Evolutionary conservation across 2,329 filamentous ascomycete species (phyloP).

Genomic region (Colletotrichum abscissum): DNA sequence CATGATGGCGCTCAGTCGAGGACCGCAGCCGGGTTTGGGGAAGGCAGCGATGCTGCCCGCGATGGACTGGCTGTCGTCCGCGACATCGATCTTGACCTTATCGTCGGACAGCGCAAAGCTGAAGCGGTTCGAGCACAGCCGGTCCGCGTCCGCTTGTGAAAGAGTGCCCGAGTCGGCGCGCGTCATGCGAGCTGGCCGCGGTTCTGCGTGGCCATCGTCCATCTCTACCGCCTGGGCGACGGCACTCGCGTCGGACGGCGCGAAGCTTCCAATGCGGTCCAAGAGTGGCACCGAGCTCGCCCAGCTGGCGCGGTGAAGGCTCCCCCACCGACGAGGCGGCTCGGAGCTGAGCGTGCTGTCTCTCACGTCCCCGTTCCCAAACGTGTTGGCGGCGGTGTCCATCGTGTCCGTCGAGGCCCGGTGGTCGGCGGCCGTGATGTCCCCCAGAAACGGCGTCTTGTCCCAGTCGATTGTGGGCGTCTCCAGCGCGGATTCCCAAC

Average conservation of each 20-base stretch:
- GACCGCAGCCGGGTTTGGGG: conserved; percentile 18
- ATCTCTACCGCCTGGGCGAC: not conserved
- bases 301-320: conserved; percentile 34
- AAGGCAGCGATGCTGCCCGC: conserved; percentile 21
- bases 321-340: conserved; percentile 33
- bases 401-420: not conserved
- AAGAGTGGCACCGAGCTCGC: conserved; percentile 36
- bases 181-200: not conserved
- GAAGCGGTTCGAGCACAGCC: conserved; percentile 21
- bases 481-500: conserved; percentile 25
- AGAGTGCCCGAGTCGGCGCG: conserved; percentile 35
- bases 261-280: conserved; percentile 36
- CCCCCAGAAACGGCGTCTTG: not conserved
- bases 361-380: conserved; percentile 13
- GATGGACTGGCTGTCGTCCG: conserved; percentile 18
- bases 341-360: conserved; percentile 28
- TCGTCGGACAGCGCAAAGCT: conserved; percentile 4
- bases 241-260: conserved; percentile 20
- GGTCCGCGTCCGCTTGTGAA: conserved; percentile 28
- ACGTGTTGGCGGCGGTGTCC: not conserved
- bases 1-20: conserved; percentile 51
- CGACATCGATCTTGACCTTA: not conserved
- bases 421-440: not conserved
- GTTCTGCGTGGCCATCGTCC: not conserved
- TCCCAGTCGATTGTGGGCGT: conserved; percentile 20